Conservation (phyloP, 805 yeast genomes). For the Wickerhamomyces bisporus region DNA sequence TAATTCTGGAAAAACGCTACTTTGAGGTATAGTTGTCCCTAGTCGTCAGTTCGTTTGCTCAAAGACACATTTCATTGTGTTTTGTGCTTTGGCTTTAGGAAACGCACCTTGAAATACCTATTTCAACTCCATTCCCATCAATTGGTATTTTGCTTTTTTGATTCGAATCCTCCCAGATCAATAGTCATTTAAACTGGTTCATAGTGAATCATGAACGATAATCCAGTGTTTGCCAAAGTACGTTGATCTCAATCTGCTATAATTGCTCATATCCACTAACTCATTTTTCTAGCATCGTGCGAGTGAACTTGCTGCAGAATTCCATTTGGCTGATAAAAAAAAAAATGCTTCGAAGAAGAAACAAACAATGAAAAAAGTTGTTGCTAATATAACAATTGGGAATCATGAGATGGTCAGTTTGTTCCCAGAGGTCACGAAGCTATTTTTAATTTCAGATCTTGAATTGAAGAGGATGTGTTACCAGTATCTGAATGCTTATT, state of each 20-base stretch:
- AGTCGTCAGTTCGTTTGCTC: too few relatives aligned
- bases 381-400: constrained; percentile 81
- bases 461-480: constrained; percentile 71
- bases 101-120: too few relatives aligned
- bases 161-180: too few relatives aligned
- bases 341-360: constrained; percentile 35
- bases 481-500: constrained; percentile 59
- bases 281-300: constrained; percentile 17
- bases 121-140: too few relatives aligned
- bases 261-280: neutral
- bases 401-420: constrained; percentile 69
- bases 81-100: too few relatives aligned
- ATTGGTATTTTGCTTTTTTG: too few relatives aligned
- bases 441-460: constrained; percentile 54
- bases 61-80: too few relatives aligned
- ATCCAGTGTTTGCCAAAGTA: constrained; percentile 19
- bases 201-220: constrained; percentile 17
- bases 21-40: too few relatives aligned
- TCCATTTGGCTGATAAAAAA: constrained; percentile 33
- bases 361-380: constrained; percentile 58
- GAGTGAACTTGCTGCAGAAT: constrained; percentile 27
- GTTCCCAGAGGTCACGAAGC: constrained; percentile 54
- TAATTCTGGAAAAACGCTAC: too few relatives aligned
- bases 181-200: too few relatives aligned
- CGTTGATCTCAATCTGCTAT: constrained; percentile 1